phyloP scores from a whole-genome alignment of 1,284 basidiomycete species.

The Trichosporon sp. region DNA sequence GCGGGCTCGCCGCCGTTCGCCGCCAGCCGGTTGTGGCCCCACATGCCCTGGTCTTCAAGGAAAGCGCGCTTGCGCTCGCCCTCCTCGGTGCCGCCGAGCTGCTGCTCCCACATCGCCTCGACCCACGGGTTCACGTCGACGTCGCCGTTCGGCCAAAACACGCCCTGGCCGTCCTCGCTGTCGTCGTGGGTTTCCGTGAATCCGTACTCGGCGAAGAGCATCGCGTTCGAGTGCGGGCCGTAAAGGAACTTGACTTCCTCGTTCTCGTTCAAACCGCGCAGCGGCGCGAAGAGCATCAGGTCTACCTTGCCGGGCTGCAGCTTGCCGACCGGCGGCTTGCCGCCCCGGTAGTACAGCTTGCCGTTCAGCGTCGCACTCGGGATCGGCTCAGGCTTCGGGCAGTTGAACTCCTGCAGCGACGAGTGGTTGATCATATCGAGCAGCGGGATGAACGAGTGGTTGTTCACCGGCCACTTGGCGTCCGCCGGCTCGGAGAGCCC shows the following conservation, averaged over 20 bases:
- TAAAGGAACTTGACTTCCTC: slow-evolving; percentile 71
- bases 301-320: slow-evolving; percentile 47
- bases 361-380: slow-evolving; percentile 16
- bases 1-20: slow-evolving; percentile 21
- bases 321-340: slow-evolving; percentile 46
- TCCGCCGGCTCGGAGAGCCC: slow-evolving; percentile 54
- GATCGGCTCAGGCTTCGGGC: slow-evolving; percentile 26
- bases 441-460: slow-evolving; percentile 76
- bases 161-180: slow-evolving; percentile 27
- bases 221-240: slow-evolving; percentile 66
- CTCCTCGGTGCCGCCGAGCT: slow-evolving; percentile 5
- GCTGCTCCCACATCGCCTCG: slow-evolving; percentile 49
- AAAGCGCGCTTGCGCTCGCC: slow-evolving; percentile 16
- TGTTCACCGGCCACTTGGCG: slow-evolving; percentile 51
- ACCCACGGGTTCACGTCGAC: slow-evolving; percentile 61
- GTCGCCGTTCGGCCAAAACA: slow-evolving; percentile 48
- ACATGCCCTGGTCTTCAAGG: slow-evolving; percentile 17
- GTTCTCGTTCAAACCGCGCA: slow-evolving; percentile 51
- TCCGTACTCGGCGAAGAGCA: slow-evolving; percentile 76
- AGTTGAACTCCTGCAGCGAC: slow-evolving; percentile 26
- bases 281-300: slow-evolving; percentile 59
- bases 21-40: slow-evolving; percentile 19
- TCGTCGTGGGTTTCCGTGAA: slow-evolving; percentile 56
- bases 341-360: slow-evolving; percentile 8
- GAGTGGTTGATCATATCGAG: slow-evolving; percentile 82